Evolutionary conservation across 2,329 filamentous ascomycete species (phyloP), one percentile per base, ranked within the genome.

Genomic region (Grosmannia penicillata): DNA sequence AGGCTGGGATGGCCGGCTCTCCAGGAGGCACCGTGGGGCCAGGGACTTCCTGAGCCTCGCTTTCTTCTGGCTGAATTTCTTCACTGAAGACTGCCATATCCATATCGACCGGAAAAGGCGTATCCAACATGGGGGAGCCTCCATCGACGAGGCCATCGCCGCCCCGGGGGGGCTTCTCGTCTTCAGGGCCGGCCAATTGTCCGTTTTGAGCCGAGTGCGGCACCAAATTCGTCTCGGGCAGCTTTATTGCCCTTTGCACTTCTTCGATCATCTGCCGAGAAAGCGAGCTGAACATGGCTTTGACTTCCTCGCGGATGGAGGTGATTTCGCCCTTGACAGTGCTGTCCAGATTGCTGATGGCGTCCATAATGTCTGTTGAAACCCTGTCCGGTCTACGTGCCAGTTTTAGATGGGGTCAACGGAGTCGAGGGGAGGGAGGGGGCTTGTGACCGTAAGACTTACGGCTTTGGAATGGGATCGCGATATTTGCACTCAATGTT

Each of bases 391-490:
- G 66, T 39, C 68, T 72, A 40, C 17, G n/a, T n/a, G n/a, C n/a
- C n/a, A n/a, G n/a, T n/a, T n/a, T n/a, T 32, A 15, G 34, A 8
- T 32, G 25, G 19, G 30, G 22, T 30, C 26, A 31, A 39, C 36
- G 18, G 33, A 18, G 3, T 4, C 22, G 24, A 11, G 23, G 7
- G 19, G 4, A 25, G 31, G 14, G n/a, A 9, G 19, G 22, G 11
- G 11, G 33, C 15, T 17, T 18, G 25, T 3, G 19, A 9, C 9
- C 14, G 7, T 6, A 6, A 6, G 27, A 65, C 80, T 56, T 68
- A 93, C 83, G 93, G 89, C 53, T 93, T 91, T 14, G 85, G 85
- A 18, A 85, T 82, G 6, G 91, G 81, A 52, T 95, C 87, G 47
- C 87, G 78, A 57, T 95, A 96, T 56, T 83, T 78, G 62, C 84